Percentiles rank a stretch among this genome's conserved stretches.
phyloP scores from a whole-genome alignment of 2,329 filamentous ascomycete genomes.

The Calonectria pauciramosa region DNA sequence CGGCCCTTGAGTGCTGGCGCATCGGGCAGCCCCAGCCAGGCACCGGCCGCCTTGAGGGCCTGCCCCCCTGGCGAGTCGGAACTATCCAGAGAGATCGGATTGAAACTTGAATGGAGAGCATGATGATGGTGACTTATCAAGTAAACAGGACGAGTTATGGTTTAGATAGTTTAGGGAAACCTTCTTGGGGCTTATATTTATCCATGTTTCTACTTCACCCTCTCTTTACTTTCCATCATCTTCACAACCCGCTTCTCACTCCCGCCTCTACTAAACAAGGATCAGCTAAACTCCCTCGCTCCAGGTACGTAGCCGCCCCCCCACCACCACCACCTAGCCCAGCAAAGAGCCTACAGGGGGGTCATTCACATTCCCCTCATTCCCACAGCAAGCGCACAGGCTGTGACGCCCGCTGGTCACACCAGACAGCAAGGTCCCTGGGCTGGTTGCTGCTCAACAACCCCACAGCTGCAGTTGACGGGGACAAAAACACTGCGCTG shows the following conservation, averaged over 20 bases:
- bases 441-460: slow-evolving; percentile 44
- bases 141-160: too few species aligned
- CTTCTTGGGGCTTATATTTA: neutral
- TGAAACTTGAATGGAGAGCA: neutral
- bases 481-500: slow-evolving; percentile 29
- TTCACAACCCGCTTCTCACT: neutral
- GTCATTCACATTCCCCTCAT: slow-evolving; percentile 13
- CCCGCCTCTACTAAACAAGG: neutral
- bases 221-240: neutral
- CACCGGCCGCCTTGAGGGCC: neutral
- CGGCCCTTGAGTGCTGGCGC: slow-evolving; percentile 1
- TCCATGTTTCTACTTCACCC: neutral
- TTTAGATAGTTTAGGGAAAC: too few species aligned
- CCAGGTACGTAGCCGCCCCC: neutral
- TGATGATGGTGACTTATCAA: neutral
- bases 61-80: neutral
- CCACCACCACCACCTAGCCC: slow-evolving; percentile 8
- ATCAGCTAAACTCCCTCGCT: neutral
- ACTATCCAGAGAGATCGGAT: neutral
- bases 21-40: slow-evolving; percentile 4
- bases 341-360: slow-evolving; percentile 29
- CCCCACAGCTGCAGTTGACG: slow-evolving; percentile 39
- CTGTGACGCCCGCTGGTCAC: slow-evolving; percentile 33
- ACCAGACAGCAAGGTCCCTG: slow-evolving; percentile 37
- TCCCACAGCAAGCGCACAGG: slow-evolving; percentile 8